phyloP scores from a whole-genome alignment of 345 rosid species.

The Rhodamnia argentea region DNA sequence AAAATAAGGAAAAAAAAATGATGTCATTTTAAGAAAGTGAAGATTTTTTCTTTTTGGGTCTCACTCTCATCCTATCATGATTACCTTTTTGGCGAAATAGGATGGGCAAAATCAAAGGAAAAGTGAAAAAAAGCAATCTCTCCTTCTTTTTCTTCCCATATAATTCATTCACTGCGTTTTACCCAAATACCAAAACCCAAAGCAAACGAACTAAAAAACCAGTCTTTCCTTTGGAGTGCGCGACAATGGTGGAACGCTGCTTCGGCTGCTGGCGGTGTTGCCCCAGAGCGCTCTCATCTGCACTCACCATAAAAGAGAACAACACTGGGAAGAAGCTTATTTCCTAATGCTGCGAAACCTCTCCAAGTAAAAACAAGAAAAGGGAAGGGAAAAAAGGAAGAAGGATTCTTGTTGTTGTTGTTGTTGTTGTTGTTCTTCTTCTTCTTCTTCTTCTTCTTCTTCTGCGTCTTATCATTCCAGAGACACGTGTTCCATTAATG shows the following conservation, averaged over 20 bases:
- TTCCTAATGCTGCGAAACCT: neutral
- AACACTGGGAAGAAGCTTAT: neutral
- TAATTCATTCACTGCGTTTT: too few species aligned
- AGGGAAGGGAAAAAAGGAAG: neutral
- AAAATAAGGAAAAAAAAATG: neutral
- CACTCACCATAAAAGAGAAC: neutral
- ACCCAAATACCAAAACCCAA: too few species aligned
- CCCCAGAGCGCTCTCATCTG: neutral
- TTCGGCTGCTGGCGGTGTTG: neutral
- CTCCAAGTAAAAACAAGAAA: neutral
- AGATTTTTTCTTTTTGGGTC: too few species aligned
- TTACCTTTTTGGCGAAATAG: too few species aligned
- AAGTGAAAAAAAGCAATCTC: too few species aligned
- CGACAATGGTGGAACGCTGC: neutral
- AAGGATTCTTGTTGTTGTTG: neutral
- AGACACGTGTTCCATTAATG: constrained; percentile 15
- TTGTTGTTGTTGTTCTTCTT: too few species aligned
- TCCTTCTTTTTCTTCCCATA: too few species aligned
- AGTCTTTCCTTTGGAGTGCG: neutral
- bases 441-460: neutral
- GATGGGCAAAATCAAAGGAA: too few species aligned
- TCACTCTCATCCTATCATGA: too few species aligned
- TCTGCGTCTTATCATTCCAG: neutral
- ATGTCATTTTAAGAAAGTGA: neutral
- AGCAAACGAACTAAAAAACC: neutral